Evolutionary conservation across 192 early-diverging fungal genomes (phyloP).

Genomic region (Funneliformis geosporum): DNA sequence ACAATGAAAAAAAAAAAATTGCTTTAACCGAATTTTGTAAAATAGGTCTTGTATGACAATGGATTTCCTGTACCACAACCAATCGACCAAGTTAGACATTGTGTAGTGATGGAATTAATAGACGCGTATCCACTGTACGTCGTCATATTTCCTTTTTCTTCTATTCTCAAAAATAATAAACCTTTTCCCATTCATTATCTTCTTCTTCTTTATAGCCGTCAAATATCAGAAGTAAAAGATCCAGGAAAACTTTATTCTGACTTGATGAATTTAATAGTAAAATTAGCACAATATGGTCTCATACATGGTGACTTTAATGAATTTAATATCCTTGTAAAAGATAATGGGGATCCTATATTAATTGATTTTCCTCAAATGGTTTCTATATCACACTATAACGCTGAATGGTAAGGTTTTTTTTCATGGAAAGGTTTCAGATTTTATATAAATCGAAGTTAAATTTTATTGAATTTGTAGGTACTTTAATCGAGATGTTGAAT

Average conservation of each 20-base stretch:
- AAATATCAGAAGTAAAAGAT: constrained; percentile 81
- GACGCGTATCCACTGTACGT: constrained; percentile 87
- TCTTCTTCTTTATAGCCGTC: constrained; percentile 55
- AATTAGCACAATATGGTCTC: constrained; percentile 89
- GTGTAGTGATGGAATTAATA: constrained; percentile 94
- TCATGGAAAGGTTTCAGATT: background rate
- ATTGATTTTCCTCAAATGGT: constrained; percentile 99
- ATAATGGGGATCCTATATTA: constrained; percentile 79
- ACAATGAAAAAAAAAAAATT: background rate
- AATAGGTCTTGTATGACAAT: constrained; percentile 72
- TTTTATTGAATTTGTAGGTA: constrained; percentile 53
- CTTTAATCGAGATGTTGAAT: constrained; percentile 98
- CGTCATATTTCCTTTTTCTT: background rate
- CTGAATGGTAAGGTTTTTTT: constrained; percentile 65
- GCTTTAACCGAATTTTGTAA: constrained; percentile 12
- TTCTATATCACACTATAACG: constrained; percentile 93
- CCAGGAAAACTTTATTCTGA: constrained; percentile 92
- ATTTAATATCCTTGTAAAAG: constrained; percentile 93
- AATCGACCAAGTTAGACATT: constrained; percentile 91
- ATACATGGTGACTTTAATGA: constrained; percentile 99
- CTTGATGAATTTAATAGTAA: constrained; percentile 95
- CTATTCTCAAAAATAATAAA: background rate
- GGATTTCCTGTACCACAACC: constrained; percentile 96
- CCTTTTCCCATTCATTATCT: background rate
- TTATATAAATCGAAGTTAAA: background rate